These are phyloP conservation scores for Takashimella koratensis DNA, from an alignment of 1,284 basidiomycete genomes.

Conservation along the genomic window DNA sequence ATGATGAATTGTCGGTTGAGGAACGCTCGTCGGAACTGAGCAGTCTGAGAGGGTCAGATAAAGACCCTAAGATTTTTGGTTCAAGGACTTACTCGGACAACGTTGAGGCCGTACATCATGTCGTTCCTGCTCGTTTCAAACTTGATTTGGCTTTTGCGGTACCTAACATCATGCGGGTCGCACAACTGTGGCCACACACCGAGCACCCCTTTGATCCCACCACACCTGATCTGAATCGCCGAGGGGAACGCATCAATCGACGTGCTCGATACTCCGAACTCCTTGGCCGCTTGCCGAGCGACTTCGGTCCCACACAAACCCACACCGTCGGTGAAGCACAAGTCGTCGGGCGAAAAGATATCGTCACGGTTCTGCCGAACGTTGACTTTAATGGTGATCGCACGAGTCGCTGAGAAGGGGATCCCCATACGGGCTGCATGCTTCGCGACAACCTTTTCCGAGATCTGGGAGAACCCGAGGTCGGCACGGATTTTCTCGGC, in stretches of 20 bases:
- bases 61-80: not conserved
- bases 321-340: constrained; percentile 26
- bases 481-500: constrained; percentile 5
- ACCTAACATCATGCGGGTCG: constrained; percentile 9
- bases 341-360: not conserved
- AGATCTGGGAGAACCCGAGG: constrained; percentile 17
- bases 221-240: constrained; percentile 28
- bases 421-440: constrained; percentile 17
- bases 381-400: constrained; percentile 10
- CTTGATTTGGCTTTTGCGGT: constrained; percentile 25
- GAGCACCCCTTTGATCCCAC: constrained; percentile 30
- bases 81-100: constrained; percentile 12
- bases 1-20: constrained; percentile 29
- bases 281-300: constrained; percentile 16
- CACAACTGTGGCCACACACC: constrained; percentile 21
- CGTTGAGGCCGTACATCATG: constrained; percentile 16
- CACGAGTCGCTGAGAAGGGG: constrained; percentile 18
- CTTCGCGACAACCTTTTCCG: constrained; percentile 21
- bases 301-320: constrained; percentile 21
- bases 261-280: constrained; percentile 8
- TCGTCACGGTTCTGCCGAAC: not conserved
- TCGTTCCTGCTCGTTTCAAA: constrained; percentile 14
- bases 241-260: constrained; percentile 17
- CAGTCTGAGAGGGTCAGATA: constrained; percentile 12
- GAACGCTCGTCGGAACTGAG: constrained; percentile 20